These are phyloP conservation scores for Pichia manshurica DNA, from an alignment of 805 yeast genomes.

Conservation along the genomic window DNA sequence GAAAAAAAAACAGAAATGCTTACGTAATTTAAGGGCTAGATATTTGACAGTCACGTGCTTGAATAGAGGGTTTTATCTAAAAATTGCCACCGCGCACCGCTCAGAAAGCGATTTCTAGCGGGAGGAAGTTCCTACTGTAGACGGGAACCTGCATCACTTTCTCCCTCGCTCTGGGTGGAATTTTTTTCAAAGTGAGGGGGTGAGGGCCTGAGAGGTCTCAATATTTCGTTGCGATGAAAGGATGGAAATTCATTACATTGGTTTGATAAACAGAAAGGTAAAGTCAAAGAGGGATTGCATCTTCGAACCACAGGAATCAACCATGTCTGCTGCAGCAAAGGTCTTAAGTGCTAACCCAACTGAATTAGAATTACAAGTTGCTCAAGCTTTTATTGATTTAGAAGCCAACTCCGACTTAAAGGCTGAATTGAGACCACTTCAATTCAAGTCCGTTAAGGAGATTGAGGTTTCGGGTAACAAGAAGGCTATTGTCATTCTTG, in stretches of 20 bases:
- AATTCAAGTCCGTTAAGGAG: constrained; percentile 98
- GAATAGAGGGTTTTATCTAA: constrained; percentile 5
- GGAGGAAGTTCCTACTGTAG: too few species aligned
- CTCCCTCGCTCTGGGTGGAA: background rate
- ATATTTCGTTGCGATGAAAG: too few species aligned
- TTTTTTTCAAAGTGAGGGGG: background rate
- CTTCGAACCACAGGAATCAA: constrained; percentile 18
- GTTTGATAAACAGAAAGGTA: too few species aligned
- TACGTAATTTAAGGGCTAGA: background rate
- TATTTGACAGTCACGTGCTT: constrained; percentile 12
- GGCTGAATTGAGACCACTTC: constrained; percentile 97
- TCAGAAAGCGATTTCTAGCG: too few species aligned
- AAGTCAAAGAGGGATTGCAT: background rate
- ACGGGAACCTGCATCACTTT: too few species aligned
- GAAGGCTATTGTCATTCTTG: constrained; percentile 96
- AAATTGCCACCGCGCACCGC: constrained; percentile 4
- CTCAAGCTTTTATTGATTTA: constrained; percentile 96
- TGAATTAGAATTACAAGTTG: constrained; percentile 98
- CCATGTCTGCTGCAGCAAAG: constrained; percentile 96
- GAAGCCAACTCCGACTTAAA: constrained; percentile 92
- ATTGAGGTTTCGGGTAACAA: constrained; percentile 97
- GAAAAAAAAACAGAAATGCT: too few species aligned
- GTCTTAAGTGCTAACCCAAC: constrained; percentile 92
- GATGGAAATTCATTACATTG: too few species aligned
- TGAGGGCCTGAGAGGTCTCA: background rate